Evolutionary conservation across 2,329 filamentous ascomycete genomes (phyloP).

Genomic region (Colletotrichum incanum): DNA sequence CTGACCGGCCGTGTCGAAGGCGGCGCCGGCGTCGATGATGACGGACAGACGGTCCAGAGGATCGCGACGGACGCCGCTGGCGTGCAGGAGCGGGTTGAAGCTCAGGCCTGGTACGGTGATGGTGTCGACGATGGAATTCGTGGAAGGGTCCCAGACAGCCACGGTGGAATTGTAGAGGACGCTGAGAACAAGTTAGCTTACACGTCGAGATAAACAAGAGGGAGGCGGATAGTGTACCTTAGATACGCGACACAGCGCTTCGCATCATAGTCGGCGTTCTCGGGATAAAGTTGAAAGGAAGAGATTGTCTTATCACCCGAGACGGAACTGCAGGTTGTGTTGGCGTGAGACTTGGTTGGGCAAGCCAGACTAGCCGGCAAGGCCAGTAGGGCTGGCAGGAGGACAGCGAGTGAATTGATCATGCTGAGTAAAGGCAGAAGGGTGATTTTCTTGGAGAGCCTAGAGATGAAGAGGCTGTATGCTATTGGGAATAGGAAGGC

Average conservation of each 20-base stretch:
- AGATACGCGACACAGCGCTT: conserved; percentile 45
- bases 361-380: conserved; percentile 24
- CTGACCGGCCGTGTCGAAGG: conserved; percentile 54
- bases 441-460: too few species aligned
- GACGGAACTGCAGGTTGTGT: conserved; percentile 5
- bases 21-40: conserved; percentile 53
- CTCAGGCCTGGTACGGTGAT: conserved; percentile 51
- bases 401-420: neutral
- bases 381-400: conserved; percentile 26
- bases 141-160: conserved; percentile 52
- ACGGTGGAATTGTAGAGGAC: conserved; percentile 54
- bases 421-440: neutral
- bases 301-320: conserved; percentile 35
- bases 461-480: neutral
- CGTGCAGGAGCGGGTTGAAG: conserved; percentile 49
- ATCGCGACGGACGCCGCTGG: conserved; percentile 56
- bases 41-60: conserved; percentile 52
- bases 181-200: neutral
- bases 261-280: conserved; percentile 45
- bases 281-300: conserved; percentile 44
- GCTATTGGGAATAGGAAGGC: neutral
- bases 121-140: conserved; percentile 45
- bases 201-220: neutral
- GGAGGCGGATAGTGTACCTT: conserved; percentile 31
- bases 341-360: conserved; percentile 14